These are phyloP conservation scores for Saccharomycopsis schoenii DNA, from an alignment of 805 yeast genomes.

Conservation along the genomic window DNA sequence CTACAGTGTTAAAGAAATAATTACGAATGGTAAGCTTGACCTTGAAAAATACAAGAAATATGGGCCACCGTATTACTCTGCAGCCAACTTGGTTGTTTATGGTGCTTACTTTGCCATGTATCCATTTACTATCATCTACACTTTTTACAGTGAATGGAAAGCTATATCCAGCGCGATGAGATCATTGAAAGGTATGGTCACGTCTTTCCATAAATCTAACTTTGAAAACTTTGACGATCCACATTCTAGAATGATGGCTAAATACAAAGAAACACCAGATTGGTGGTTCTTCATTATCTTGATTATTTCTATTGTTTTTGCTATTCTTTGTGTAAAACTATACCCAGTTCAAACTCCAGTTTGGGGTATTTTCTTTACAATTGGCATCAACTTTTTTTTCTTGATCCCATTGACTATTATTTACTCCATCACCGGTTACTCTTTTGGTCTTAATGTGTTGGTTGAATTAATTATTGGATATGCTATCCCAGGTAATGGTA, in stretches of 20 bases:
- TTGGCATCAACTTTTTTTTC: slow-evolving; percentile 41
- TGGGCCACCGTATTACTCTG: slow-evolving; percentile 59
- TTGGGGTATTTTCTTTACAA: slow-evolving; percentile 47
- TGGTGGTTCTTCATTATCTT: slow-evolving; percentile 41
- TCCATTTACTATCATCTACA: slow-evolving; percentile 45
- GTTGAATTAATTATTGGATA: slow-evolving; percentile 50
- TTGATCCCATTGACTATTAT: slow-evolving; percentile 43
- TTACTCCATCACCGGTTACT: slow-evolving; percentile 38
- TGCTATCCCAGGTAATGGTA: slow-evolving; percentile 46
- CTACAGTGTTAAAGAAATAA: slow-evolving; percentile 37
- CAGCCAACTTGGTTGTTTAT: slow-evolving; percentile 49
- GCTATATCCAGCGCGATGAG: slow-evolving; percentile 32
- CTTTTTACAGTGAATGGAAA: slow-evolving; percentile 36
- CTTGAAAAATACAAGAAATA: slow-evolving; percentile 36
- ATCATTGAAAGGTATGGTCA: slow-evolving; percentile 27
- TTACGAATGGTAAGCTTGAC: slow-evolving; percentile 39
- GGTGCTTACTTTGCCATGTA: slow-evolving; percentile 49
- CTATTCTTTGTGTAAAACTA: slow-evolving; percentile 36
- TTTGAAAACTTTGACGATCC: slow-evolving; percentile 35
- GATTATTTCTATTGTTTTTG: slow-evolving; percentile 33
- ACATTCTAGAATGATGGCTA: slow-evolving; percentile 46
- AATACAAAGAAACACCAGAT: slow-evolving; percentile 53
- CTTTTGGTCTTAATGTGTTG: slow-evolving; percentile 40
- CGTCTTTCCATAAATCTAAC: slow-evolving; percentile 17
- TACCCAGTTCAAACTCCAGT: slow-evolving; percentile 46